Percentiles rank a stretch among this genome's conserved stretches.
These are phyloP conservation scores for Miamiensis avidus DNA, from an alignment of 169 alveolate species.

Conservation along the genomic window DNA sequence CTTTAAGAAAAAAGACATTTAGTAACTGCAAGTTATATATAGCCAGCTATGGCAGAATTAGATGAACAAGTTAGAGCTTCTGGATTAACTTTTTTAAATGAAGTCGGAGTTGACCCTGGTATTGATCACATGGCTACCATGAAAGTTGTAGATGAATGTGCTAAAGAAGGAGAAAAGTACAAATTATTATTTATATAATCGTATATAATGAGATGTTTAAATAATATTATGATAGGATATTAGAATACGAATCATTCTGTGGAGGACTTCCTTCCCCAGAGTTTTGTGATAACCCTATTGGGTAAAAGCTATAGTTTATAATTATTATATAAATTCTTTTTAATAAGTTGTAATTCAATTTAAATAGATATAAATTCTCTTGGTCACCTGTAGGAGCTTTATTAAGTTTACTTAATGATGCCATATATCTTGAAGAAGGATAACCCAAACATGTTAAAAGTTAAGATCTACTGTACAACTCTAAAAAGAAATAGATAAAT, in stretches of 20 bases:
- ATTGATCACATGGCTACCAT: slow-evolving; percentile 74
- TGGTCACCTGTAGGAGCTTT: slow-evolving; percentile 80
- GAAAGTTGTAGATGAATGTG: slow-evolving; percentile 63
- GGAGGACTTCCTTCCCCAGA: slow-evolving; percentile 82
- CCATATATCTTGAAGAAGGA: slow-evolving; percentile 5
- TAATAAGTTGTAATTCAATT: neutral
- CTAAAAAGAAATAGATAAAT: slow-evolving; percentile 52
- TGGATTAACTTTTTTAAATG: slow-evolving; percentile 64
- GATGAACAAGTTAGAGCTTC: slow-evolving; percentile 53
- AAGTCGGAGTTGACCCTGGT: slow-evolving; percentile 77
- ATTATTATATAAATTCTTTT: neutral
- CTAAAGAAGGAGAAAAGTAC: slow-evolving; percentile 59
- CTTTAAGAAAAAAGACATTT: slow-evolving; percentile 38
- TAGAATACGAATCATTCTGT: slow-evolving; percentile 74
- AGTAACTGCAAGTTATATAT: slow-evolving; percentile 65
- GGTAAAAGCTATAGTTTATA: slow-evolving; percentile 1
- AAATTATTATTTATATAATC: neutral
- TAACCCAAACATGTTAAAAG: slow-evolving; percentile 29
- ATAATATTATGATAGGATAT: slow-evolving; percentile 23
- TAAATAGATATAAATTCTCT: slow-evolving; percentile 53
- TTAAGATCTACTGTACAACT: slow-evolving; percentile 33
- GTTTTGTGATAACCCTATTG: slow-evolving; percentile 67
- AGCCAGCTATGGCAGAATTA: slow-evolving; percentile 51
- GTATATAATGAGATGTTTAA: neutral
- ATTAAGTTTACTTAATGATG: slow-evolving; percentile 56